Percentiles rank a stretch among this genome's conserved stretches.
Conservation (phyloP, 2,329 filamentous ascomycete genomes). For the Fusarium subglutinans region DNA sequence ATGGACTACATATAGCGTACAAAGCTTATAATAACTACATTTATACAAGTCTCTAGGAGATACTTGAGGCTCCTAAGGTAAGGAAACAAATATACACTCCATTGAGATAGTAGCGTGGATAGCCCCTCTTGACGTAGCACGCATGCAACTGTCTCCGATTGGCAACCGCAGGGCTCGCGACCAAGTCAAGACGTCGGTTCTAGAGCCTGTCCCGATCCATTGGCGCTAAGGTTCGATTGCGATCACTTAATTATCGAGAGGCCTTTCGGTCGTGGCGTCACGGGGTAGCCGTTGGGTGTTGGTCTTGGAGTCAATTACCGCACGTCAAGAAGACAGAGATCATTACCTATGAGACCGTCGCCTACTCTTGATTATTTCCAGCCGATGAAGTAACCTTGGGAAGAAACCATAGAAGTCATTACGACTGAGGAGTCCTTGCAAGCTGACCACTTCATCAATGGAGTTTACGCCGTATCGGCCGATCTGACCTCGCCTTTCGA, state of each 20-base stretch:
- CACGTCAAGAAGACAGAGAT: neutral
- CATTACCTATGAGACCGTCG: neutral
- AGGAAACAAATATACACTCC: neutral
- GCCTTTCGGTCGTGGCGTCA: accelerated
- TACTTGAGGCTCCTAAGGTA: accelerated
- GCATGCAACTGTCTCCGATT: neutral
- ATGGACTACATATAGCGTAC: neutral
- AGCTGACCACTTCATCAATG: accelerated
- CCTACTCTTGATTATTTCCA: neutral
- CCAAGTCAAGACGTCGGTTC: neutral
- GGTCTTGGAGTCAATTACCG: neutral
- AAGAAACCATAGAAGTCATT: accelerated
- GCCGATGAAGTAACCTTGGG: neutral
- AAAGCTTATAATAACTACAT: neutral
- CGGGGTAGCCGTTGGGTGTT: accelerated
- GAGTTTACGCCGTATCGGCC: neutral
- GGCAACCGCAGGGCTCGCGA: neutral
- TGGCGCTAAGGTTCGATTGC: too few species aligned
- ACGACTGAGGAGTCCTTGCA: accelerated
- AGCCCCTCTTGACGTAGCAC: neutral
- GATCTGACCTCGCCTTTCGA: neutral
- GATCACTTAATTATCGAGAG: neutral
- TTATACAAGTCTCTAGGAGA: accelerated
- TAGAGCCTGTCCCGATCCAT: accelerated
- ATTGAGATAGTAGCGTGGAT: neutral